Percentiles rank a stretch among this genome's conserved stretches.
These are phyloP conservation scores for Striga hermonthica DNA, from an alignment of 305 asterid genomes.

Conservation along the genomic window DNA sequence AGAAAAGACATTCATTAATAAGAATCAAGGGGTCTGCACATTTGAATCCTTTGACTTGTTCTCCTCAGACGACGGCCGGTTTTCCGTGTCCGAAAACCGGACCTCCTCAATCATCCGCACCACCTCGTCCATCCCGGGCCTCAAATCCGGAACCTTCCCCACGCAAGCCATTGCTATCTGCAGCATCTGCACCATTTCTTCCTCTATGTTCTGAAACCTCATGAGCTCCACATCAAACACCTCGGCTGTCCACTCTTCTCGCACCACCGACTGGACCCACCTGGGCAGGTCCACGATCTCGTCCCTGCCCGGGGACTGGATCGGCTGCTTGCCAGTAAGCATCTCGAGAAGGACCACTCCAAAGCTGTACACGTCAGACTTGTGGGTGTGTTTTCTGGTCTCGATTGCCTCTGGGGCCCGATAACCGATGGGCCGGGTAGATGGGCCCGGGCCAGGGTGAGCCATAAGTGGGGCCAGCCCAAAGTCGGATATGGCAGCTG, in stretches of 20 bases:
- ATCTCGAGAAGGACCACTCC: background rate
- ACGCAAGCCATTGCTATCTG: constrained; percentile 6
- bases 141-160: constrained; percentile 3
- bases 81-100: background rate
- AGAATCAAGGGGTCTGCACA: constrained; percentile 8
- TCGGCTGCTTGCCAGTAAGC: constrained; percentile 8
- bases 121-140: constrained; percentile 5
- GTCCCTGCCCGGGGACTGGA: constrained; percentile 4
- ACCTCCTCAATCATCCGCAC: constrained; percentile 7
- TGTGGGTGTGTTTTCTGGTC: background rate
- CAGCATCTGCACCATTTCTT: constrained; percentile 16
- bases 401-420: constrained; percentile 6
- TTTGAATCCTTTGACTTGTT: constrained; percentile 8
- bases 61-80: constrained; percentile 9
- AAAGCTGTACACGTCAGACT: constrained; percentile 13
- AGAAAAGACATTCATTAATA: background rate
- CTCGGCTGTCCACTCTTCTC: constrained; percentile 13
- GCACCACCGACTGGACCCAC: constrained; percentile 13
- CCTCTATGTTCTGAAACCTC: constrained; percentile 10
- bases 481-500: background rate
- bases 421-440: background rate
- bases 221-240: constrained; percentile 11
- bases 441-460: background rate
- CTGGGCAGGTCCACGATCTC: constrained; percentile 10
- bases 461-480: constrained; percentile 7